Evolutionary conservation across 2,329 filamentous ascomycete genomes (phyloP), one percentile per base, ranked within the genome.

Genomic region (Tympanopsis confertula): DNA sequence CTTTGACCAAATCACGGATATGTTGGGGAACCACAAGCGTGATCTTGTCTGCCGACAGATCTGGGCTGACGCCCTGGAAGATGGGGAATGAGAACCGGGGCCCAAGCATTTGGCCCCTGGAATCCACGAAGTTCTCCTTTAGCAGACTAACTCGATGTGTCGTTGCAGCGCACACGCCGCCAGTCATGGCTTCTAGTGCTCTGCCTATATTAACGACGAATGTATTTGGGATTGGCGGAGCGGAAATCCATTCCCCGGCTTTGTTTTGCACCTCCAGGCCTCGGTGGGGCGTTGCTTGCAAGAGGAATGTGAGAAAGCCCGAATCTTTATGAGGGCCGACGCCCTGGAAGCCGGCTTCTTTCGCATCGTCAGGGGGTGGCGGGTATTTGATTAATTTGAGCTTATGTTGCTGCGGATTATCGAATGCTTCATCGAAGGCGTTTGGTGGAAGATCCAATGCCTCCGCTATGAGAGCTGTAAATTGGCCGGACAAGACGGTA

Each of bases 301-400:
- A 67, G 30, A 94, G 67, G 55, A 89, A 93, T 45, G 74, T 82
- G 5, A 79, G 81, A 43, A 91, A 66, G 84, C 91, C 89, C 48
- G 75, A 82, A 56, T 89, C 85, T 57, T 89, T 89, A 63, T 89
- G 84, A 22, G 85, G 83, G 0, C 84, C 85, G 0, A 88, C 81
- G 47, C 64, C 75, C 47, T 79, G 75, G 41, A n/a, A n/a, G n/a
- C n/a, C n/a, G n/a, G n/a, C n/a, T n/a, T 10, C 10, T n/a, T n/a
- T 10, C 10, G 24, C 10, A 28, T 10, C 24, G 24, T n/a, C n/a
- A 28, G 10, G 10, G 10, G 24, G 24, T 28, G 24, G 24, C 0
- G 86, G 86, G 52, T 91, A 93, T 62, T 84, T 86, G 42, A 93
- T 80, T 42, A 94, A 80, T 64, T 94, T 94, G 50, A 93, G 69